These are phyloP conservation scores for Fimicolochytrium jonesii DNA, from an alignment of 192 early-diverging fungal genomes.

Conservation along the genomic window DNA sequence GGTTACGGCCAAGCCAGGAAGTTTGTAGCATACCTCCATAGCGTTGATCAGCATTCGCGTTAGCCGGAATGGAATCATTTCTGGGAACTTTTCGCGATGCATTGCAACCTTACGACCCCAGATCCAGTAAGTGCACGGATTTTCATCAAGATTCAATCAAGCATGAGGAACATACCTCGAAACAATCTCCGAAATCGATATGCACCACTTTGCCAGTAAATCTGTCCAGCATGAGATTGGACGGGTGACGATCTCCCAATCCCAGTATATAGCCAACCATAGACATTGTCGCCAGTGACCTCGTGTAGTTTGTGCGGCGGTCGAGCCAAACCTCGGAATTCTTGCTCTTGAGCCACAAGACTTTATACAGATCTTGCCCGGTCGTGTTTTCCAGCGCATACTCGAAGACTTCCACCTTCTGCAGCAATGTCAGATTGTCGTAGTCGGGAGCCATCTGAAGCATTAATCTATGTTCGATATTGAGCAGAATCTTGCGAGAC, in stretches of 20 bases:
- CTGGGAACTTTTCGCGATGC: slow-evolving; percentile 95
- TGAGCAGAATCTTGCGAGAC: slow-evolving; percentile 72
- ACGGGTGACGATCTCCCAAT: slow-evolving; percentile 92
- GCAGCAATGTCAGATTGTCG: slow-evolving; percentile 77
- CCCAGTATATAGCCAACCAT: slow-evolving; percentile 99
- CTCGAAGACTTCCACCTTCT: slow-evolving; percentile 96
- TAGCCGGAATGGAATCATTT: slow-evolving; percentile 96
- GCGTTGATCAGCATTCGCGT: slow-evolving; percentile 97
- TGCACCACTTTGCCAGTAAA: slow-evolving; percentile 91
- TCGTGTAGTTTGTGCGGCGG: slow-evolving; percentile 88
- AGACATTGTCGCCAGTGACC: slow-evolving; percentile 94
- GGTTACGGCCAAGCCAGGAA: slow-evolving; percentile 93
- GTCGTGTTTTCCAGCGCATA: slow-evolving; percentile 84
- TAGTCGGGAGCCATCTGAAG: slow-evolving; percentile 88
- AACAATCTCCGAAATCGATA: slow-evolving; percentile 98
- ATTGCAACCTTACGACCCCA: slow-evolving; percentile 86
- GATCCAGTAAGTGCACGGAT: no score
- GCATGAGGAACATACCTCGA: slow-evolving; percentile 60
- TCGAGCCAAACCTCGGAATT: slow-evolving; percentile 97
- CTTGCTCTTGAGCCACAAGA: slow-evolving; percentile 91
- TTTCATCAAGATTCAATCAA: no score
- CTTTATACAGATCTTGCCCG: slow-evolving; percentile 88
- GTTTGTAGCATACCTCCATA: slow-evolving; percentile 83
- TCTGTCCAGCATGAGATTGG: slow-evolving; percentile 89
- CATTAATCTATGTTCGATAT: slow-evolving; percentile 87